Evolutionary conservation across 1,284 basidiomycete species (phyloP).

Genomic region (Amylostereum areolatum): DNA sequence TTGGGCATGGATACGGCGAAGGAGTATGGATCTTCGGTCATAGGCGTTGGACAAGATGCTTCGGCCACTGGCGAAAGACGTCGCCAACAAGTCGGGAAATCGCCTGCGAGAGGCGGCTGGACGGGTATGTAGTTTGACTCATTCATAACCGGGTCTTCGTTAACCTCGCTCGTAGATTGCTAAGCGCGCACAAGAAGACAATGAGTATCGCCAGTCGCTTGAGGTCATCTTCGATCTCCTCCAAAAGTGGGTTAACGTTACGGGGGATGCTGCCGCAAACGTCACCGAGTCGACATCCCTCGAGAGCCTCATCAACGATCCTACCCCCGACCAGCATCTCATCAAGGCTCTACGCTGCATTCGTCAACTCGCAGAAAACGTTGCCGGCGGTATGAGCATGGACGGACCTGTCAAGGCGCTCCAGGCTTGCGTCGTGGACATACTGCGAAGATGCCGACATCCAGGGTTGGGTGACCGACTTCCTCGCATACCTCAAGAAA

Average conservation of each 20-base stretch:
- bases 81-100: conserved; percentile 31
- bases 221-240: conserved; percentile 48
- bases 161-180: conserved; percentile 38
- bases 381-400: conserved; percentile 39
- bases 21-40: conserved; percentile 45
- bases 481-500: conserved; percentile 37
- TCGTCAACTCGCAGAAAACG: conserved; percentile 41
- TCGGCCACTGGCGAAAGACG: conserved; percentile 35
- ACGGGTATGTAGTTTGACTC: conserved; percentile 31
- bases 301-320: conserved; percentile 49
- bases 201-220: conserved; percentile 48
- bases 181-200: conserved; percentile 54
- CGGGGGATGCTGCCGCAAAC: conserved; percentile 42
- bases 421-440: conserved; percentile 34
- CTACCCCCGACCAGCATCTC: conserved; percentile 51
- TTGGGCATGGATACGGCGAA: conserved; percentile 60
- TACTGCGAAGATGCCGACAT: conserved; percentile 43
- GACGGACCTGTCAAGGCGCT: conserved; percentile 34
- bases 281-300: conserved; percentile 37
- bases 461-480: conserved; percentile 42
- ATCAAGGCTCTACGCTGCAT: conserved; percentile 40
- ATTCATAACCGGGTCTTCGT: neutral
- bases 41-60: conserved; percentile 44
- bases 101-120: conserved; percentile 45
- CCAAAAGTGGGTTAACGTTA: conserved; percentile 49